Evolutionary conservation across 768 basidiomycete species (phyloP).

Genomic region (Lentinula guzmanii): DNA sequence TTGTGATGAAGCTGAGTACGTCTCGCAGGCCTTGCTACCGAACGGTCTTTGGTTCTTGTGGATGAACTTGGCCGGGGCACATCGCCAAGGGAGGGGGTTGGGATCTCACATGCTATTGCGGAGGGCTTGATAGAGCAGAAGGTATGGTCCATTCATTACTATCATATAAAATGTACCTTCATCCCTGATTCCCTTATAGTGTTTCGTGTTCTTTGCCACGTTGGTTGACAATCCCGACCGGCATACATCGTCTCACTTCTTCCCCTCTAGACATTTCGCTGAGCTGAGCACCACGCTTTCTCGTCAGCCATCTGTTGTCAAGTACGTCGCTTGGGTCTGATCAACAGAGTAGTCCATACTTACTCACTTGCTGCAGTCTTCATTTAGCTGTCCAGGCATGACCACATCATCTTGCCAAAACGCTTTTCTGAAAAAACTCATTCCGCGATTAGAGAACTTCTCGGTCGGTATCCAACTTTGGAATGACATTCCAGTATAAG

Average conservation of each 20-base stretch:
- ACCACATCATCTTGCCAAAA: background rate
- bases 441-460: constrained; percentile 41
- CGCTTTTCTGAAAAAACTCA: background rate
- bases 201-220: constrained; percentile 90
- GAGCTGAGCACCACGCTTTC: constrained; percentile 77
- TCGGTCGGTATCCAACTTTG: constrained; percentile 50
- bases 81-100: constrained; percentile 73
- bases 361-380: constrained; percentile 39
- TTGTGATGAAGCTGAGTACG: background rate
- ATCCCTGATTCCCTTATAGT: constrained; percentile 29
- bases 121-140: constrained; percentile 70
- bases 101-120: constrained; percentile 79
- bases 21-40: constrained; percentile 57
- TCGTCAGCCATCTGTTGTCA: constrained; percentile 71
- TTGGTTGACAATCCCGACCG: constrained; percentile 24
- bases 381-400: constrained; percentile 71
- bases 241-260: background rate
- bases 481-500: constrained; percentile 79
- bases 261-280: constrained; percentile 57
- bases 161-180: background rate
- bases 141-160: constrained; percentile 30
- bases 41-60: constrained; percentile 71
- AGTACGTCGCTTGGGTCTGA: constrained; percentile 39
- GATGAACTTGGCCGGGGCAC: constrained; percentile 96
- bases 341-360: background rate